Conservation (phyloP, 148 eudicot genomes). For the Chenopodium quinoa region DNA sequence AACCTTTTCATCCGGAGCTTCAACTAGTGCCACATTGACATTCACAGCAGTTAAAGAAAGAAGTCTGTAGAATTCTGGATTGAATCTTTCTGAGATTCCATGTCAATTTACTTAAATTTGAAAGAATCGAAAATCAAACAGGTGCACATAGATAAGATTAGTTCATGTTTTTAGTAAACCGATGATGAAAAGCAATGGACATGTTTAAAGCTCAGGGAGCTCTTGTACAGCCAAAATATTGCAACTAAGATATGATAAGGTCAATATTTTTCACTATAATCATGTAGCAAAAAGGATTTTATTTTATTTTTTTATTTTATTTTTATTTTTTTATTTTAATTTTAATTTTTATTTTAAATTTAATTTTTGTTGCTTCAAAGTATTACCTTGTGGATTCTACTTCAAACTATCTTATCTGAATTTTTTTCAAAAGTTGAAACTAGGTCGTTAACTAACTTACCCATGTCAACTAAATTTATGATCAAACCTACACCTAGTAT, state of each 20-base stretch:
- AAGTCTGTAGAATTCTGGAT: slow-evolving; percentile 19
- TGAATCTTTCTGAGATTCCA: background rate
- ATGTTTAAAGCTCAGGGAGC: background rate
- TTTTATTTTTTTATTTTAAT: too few relatives aligned
- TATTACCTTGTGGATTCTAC: too few relatives aligned
- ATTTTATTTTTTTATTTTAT: too few relatives aligned
- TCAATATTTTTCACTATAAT: too few relatives aligned
- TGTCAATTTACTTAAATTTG: background rate
- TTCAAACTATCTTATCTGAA: too few relatives aligned
- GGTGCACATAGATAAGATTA: slow-evolving; percentile 9
- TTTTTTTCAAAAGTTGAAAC: too few relatives aligned
- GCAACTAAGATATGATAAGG: background rate
- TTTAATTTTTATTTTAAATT: too few relatives aligned
- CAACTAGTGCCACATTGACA: slow-evolving; percentile 28
- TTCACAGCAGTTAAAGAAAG: slow-evolving; percentile 34
- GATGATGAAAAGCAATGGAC: background rate
- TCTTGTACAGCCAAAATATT: background rate
- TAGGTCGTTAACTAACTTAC: too few relatives aligned
- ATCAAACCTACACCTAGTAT: too few relatives aligned
- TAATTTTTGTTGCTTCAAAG: too few relatives aligned
- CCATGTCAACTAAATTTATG: too few relatives aligned
- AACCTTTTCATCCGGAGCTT: slow-evolving; percentile 26
- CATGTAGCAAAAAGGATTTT: too few relatives aligned
- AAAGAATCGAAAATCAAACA: background rate
- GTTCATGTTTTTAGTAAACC: background rate